A percentile compares a stretch with the other conserved stretches of the same genome.
phyloP scores from a whole-genome alignment of 148 eudicot species.

The Hydrangea macrophylla region DNA sequence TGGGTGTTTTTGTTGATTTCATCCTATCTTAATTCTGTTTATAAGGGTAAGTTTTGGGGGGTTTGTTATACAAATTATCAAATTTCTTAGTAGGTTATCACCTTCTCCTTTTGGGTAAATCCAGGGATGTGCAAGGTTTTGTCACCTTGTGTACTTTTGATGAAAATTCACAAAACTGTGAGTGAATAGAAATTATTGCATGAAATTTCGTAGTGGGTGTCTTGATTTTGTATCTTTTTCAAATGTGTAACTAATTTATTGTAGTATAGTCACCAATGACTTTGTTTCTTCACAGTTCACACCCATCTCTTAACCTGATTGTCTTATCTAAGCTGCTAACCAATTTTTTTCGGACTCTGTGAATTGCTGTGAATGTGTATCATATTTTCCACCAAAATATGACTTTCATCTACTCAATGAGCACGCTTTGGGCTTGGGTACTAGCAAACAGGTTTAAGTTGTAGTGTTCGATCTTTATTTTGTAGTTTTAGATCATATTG shows the following conservation, averaged over 20 bases:
- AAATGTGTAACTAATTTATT: background rate
- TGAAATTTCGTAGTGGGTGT: background rate
- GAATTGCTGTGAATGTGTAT: background rate
- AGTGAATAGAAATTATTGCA: slow-evolving; percentile 4
- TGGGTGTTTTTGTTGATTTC: background rate
- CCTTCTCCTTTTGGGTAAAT: background rate
- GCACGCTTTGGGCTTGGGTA: background rate
- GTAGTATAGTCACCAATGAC: background rate
- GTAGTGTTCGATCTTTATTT: background rate
- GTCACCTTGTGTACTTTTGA: slow-evolving; percentile 5
- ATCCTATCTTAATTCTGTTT: background rate
- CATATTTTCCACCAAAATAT: too few species aligned
- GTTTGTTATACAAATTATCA: background rate
- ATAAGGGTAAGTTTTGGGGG: slow-evolving; percentile 4
- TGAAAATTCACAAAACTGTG: slow-evolving; percentile 5
- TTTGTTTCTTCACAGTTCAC: background rate
- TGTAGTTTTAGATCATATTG: background rate
- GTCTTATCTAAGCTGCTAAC: background rate
- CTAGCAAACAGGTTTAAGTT: background rate
- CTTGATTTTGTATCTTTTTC: background rate
- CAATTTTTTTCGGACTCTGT: background rate
- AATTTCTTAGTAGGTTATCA: background rate
- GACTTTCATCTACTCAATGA: background rate
- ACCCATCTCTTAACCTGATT: background rate
- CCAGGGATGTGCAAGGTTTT: background rate